Evolutionary conservation across 371 early-diverging fungal genomes (phyloP), one percentile per base, ranked within the genome.

Genomic region (Apophysomyces variabilis): DNA sequence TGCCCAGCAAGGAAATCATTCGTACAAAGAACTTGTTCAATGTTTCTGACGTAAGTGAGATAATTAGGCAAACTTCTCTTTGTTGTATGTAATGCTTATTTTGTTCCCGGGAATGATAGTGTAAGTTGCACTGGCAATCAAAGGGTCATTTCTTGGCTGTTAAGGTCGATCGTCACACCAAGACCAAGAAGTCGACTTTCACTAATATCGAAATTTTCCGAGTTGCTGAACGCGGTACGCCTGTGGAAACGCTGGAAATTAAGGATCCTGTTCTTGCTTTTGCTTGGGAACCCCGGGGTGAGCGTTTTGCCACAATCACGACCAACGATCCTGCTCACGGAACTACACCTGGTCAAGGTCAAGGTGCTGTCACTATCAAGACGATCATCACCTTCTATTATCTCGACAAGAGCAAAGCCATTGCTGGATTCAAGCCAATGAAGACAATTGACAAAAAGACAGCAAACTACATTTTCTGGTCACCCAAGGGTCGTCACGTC

Each of bases 1-100:
- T 98, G 37, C 98, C 98, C 14, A 77, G 71, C 71, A 89, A 92
- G 75, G 89, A 93, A 61, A 87, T 96, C 60, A 70, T 97, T 45
- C 92, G 97, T 57, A 96, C 96, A 65, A 99, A 98, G 90, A 97
- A 97, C 81, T 86, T 99, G 87, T 95, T 97, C 85, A 93, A 89
- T 72, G 97, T 98, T 50, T 86, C 82, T 60, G 91, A 91, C 62
- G 85, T 83, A 72, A 68, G 82, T 74, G 5, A 1, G 58, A 38
- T 65, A 9, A 41, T 36, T 56, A 37, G 57, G 36, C 38, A 37
- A 39, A 39, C 3, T 26, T 0, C 32, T 26, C 32, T 3, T 26
- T 26, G 32, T 26, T 26, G 32, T 38, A 36, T 58, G 14, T 14
- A 16, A 66, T 69, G 3, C 54, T 45, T 47, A 38, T 21, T 58